Evolutionary conservation across 164 flowering plant species (phyloP).

Genomic region (Amborella trichopoda): DNA sequence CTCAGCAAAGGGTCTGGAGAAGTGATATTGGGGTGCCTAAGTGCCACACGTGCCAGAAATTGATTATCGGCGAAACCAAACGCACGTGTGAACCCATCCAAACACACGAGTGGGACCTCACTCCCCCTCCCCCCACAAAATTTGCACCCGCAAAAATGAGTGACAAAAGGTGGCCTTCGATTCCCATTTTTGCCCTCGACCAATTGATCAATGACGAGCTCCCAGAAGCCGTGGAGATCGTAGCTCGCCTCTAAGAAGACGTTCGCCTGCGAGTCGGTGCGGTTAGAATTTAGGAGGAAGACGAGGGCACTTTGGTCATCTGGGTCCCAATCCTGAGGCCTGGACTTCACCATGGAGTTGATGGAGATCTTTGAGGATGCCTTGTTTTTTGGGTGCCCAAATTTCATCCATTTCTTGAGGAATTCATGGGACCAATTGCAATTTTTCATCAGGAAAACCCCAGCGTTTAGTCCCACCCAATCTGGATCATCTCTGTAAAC

Average conservation of each 20-base stretch:
- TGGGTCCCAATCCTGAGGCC: not conserved
- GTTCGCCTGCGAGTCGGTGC: not conserved
- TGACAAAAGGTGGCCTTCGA: not conserved
- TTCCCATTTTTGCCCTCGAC: not conserved
- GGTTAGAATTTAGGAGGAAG: not conserved
- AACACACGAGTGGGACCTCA: not conserved
- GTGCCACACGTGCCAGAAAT: not conserved
- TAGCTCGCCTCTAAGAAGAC: not conserved
- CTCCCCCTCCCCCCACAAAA: not conserved
- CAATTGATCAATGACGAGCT: not conserved
- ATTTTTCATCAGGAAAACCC: slow-evolving; percentile 1
- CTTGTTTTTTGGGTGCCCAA: not conserved
- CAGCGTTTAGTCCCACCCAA: not conserved
- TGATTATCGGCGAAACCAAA: not conserved
- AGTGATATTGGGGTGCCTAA: not conserved
- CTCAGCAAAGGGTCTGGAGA: slow-evolving; percentile 1
- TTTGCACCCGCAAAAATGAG: slow-evolving; percentile 1
- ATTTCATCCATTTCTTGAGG: slow-evolving; percentile 1
- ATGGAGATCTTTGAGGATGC: not conserved
- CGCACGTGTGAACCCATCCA: not conserved
- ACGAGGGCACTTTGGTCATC: slow-evolving; percentile 1
- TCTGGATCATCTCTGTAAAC: not conserved
- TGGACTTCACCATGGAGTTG: not conserved
- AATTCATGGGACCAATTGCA: not conserved
- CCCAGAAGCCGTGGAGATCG: not conserved